Evolutionary conservation across 2,329 filamentous ascomycete species (phyloP), one percentile per base, ranked within the genome.

Genomic region (Aspergillus pseudotamarii): DNA sequence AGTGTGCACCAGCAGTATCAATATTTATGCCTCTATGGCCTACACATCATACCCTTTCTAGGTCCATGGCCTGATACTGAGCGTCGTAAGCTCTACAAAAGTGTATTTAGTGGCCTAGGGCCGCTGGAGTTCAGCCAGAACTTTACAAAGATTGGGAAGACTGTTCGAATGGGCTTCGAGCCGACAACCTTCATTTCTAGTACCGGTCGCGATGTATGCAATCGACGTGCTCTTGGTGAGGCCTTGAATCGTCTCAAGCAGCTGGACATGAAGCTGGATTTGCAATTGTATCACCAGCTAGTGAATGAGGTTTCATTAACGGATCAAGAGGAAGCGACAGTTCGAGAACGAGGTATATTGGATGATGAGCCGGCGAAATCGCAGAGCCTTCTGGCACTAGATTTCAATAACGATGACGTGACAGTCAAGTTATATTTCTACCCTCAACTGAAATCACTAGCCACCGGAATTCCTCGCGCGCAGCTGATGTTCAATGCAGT

Each of bases 361-460:
- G 36, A 30, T 0, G 23, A 26, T 4, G 46, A 63, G 9, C 55
- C 61, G 2, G 55, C 63, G 54, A 62, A 62, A 46, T 64, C 64
- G 6, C 69, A 71, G 23, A 59, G 45, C n/a, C 58, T 68, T 3
- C 58, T 71, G 19, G 67, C 62, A 2, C 61, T 71, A 19, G 69
- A 71, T 11, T 57, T 71, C 12, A 62, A 62, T 9, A 45, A 28
- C 10, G 59, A 57, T 2, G 59, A 61, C 5, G 48, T 69, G 10
- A 60, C 56, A 0, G 60, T 65, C 41, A 71, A 71, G 48, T 57
- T 68, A 19, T 71, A 71, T 32, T 55, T 68, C 6, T 68, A 67
- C 26, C 69, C 69, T 0, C 43, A 34, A 11, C 48, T 69, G 3
- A 71, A 71, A 45, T 58, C 62, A 2, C 26, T 57, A 6, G 56